Conservation (phyloP, 2,329 filamentous ascomycete species). For the Knoxdaviesia proteae region DNA sequence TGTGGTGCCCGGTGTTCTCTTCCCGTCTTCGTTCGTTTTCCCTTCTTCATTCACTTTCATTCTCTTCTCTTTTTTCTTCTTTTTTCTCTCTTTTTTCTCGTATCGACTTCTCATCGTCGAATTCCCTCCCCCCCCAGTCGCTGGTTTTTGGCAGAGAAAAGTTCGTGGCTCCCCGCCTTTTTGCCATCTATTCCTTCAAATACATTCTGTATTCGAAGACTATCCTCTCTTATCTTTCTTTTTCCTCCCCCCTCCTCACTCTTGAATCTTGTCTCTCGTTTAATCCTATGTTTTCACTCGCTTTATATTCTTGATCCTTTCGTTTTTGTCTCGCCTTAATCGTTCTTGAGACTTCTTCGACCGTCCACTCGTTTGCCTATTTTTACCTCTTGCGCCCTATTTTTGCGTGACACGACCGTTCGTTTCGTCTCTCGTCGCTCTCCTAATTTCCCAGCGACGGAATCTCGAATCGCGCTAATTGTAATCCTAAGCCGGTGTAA, state of each 20-base stretch:
- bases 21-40: neutral
- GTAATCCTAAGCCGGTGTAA: too few species aligned
- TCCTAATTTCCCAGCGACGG: too few species aligned
- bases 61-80: conserved; percentile 2
- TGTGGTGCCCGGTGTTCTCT: neutral
- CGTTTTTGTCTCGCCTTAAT: neutral
- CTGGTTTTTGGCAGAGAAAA: too few species aligned
- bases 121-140: neutral
- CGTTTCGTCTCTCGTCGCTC: too few species aligned
- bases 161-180: too few species aligned
- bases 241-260: conserved; percentile 10
- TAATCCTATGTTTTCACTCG: neutral
- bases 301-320: neutral
- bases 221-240: conserved; percentile 6
- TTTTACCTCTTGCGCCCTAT: too few species aligned
- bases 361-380: too few species aligned
- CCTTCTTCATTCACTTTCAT: conserved; percentile 2
- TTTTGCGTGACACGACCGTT: too few species aligned
- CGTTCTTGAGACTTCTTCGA: neutral
- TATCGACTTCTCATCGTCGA: neutral
- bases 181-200: too few species aligned
- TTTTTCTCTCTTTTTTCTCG: neutral
- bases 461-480: too few species aligned
- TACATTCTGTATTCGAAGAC: too few species aligned
- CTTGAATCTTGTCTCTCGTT: conserved; percentile 15